Evolutionary conservation across 345 rosid genomes (phyloP), one percentile per base, ranked within the genome.

Genomic region (Lepidium didymum): DNA sequence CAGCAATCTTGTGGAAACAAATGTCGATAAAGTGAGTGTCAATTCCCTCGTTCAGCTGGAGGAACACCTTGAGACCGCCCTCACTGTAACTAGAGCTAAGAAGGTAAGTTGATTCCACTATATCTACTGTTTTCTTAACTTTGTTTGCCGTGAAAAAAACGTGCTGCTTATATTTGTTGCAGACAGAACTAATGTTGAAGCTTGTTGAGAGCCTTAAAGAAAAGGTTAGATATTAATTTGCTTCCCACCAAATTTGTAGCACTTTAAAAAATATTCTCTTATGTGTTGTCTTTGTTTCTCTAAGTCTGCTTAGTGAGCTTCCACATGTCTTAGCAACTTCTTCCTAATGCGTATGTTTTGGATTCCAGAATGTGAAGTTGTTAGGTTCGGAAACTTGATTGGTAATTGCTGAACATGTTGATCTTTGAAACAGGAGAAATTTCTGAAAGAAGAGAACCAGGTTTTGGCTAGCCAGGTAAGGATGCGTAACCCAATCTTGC

Each of bases 181-280:
- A 75, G 78, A 68, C 69, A 9, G 69, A 75, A 62, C 40, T 75
- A 18, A 68, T 75, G 74, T 36, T 75, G 65, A 68, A 68, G 45
- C 64, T 62, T 45, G 69, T 75, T 14, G 64, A 61, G 51, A 45
- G 34, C 59, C 78, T 75, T 14, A 68, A 75, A 62, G 78, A 62
- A 68, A 55, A 75, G 78, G 78, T 75, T 54, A 46, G 64, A 35
- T 35, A 34, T 56, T 19, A 19, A n/a, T n/a, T 21, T 47, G 45
- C 23, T 40, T 56, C 58, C 27, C 27, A 25, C 27, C 57, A 45
- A 44, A 3, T 45, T 35, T 53, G 10, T 21, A 33, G 53, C 10
- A 19, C 56, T 23, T 44, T 3, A 19, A 37, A 12, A 14, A 31
- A 4, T 49, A 7, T 25, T 11, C 36, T 10, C 38, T 42, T 40